Base-by-base conservation (phyloP, 257 asterid species). In the Prunella vulgaris region DNA sequence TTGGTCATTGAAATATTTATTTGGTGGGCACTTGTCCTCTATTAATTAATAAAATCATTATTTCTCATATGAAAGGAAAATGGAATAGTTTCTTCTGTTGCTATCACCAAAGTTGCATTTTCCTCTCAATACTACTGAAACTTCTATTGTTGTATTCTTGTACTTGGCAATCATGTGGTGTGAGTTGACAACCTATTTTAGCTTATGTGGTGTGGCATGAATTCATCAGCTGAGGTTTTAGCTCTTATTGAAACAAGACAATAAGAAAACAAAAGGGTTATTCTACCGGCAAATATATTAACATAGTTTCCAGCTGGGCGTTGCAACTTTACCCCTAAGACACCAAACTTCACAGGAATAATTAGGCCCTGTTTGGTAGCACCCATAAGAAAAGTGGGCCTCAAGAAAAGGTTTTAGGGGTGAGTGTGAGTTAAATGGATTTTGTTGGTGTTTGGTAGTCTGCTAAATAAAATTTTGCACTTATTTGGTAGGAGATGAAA, bases 181-280 rank as follows among this genome's bases (percentile, higher is more conserved):
- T n/a, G 44, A 10, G 25, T 30, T 59, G 65, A 33, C 15, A 10
- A 59, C 38, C 65, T 59, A 59, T 21, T 7, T 46, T 7, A 59
- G 38, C 38, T 33, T 42, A 17, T 18, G 67, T 61, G n/a, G n/a
- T n/a, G n/a, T n/a, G n/a, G 66, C 66, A 32, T 60, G 66, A 60
- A 20, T 15, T 17, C 28, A 60, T 8, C 17, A 60, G 66, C 65
- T 30, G 28, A 32, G 25, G 48, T 60, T 33, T 60, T 60, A 32
- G 48, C 17, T 33, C 66, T 63, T 13, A 38, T 38, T 2, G 30
- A 63, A 30, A 63, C 35, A 14, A 5, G 25, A 30, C 65, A 32
- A 14, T 22, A 60, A 32, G 65, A 30, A 30, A 60, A 60, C 27
- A 33, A 17, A 60, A 5, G 13, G 14, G 48, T 5, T 12, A n/a